Evolutionary conservation across 2,329 filamentous ascomycete species (phyloP), one percentile per base, ranked within the genome.

Genomic region (Phyllosticta citribraziliensis): DNA sequence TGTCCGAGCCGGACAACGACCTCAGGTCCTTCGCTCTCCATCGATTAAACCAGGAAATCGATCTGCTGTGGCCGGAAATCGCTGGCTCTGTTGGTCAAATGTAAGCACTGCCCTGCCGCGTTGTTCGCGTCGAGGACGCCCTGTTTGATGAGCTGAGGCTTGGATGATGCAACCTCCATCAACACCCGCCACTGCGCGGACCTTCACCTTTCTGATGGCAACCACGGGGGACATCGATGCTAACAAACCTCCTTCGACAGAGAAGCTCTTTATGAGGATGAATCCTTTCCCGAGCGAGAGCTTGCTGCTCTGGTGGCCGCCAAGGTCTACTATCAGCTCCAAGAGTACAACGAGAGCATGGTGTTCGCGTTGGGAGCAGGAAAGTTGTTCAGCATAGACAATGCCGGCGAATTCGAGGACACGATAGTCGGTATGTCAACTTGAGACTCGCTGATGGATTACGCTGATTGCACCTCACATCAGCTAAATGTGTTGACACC

Each of bases 281-380:
- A 96, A 70, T 83, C 84, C 63, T 99, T 99, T 71, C 89, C 92
- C 56, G 89, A 99, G 75, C 90, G 93, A 70, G 89, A 94, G 74
- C 87, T 99, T 61, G 94, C 94, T 60, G 94, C 94, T 59, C 83
- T 99, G 56, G 91, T 99, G 60, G 88, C 96, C 52, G 89, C 94
- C 68, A 99, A 99, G 82, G 91, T 97, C 67, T 99, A 97, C 80
- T 99, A 97, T 73, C 94, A 99, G 73, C 86, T 99, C 58, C 91
- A 97, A 77, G 94, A 94, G 74, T 99, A 99, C 80, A 94, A 97
- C 73, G 94, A 99, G 79, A 97, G 93, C 76, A 97, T 99, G 93
- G 89, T 90, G 58, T 97, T 99, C 76, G 94, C 94, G 65, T 84
- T 99, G 54, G 92, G 91, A 63, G 92, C 94, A 24, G 94, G 94